Evolutionary conservation across 352 stramenopile genomes (phyloP), one percentile per base, ranked within the genome.

Genomic region (Phytophthora quininea): DNA sequence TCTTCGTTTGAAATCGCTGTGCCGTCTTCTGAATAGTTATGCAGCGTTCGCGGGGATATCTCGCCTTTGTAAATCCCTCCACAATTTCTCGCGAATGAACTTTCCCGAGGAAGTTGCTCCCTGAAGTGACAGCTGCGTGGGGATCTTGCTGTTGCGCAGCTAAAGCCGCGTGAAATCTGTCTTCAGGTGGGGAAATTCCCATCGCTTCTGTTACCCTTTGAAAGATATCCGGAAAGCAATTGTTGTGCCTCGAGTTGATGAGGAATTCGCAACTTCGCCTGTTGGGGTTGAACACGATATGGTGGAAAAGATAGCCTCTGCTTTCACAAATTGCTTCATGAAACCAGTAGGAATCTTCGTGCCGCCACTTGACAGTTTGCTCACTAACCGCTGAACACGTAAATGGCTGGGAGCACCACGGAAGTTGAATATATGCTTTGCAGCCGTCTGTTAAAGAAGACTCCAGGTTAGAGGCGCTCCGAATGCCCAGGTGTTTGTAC

Each of bases 281-380:
- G 30, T 56, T 63, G 2, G 78, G 56, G 54, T 93, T 89, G 74
- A 90, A 93, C 54, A 93, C 55, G 38, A 91, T 76, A 59, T 93
- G 86, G 61, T 93, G 84, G 63, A 79, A 92, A 93, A 93, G n/a
- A 92, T 77, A 51, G 80, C 79, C 58, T 93, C 86, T 6, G 84
- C 84, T 19, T 82, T 78, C 38, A 80, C 55, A 27, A 91, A 91
- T 8, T 78, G 68, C 45, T 82, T 65, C 53, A 82, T 62, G 50
- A 90, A 93, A 24, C 78, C 73, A 9, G 62, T 40, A 19, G 83
- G 83, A 27, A 90, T 62, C 32, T 82, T 86, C 0, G 72, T 78
- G 42, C 77, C 76, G 0, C 69, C 71, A 1, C 76, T 70, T 9
- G 71, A 71, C 35, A 93, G 80, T 47, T 93, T 93, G 61, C 62